Base-by-base conservation (phyloP, 1,139 yeast genomes). In the Taiozyma sp. region DNA sequence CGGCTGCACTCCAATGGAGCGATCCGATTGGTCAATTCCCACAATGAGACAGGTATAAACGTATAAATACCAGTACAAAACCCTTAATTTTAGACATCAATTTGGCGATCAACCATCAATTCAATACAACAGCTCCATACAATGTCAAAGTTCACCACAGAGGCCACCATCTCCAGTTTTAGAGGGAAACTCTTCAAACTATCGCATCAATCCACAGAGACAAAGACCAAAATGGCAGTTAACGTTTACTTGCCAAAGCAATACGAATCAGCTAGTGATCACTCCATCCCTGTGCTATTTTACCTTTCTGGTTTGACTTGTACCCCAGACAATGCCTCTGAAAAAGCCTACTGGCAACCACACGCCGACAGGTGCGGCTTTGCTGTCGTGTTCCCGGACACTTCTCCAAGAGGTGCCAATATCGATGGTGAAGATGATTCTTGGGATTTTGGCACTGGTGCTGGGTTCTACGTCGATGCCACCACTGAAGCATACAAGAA, bases 381-480 rank as follows among this genome's bases (percentile, higher is more conserved):
- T 67, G 96, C 96, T 0, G 70, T 93, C 27, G 89, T 93, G 2
- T 92, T 87, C 68, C 98, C 99, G 19, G 99, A 93, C 68, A 93
- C 99, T 4, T 92, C 98, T 3, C 98, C 99, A 51, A 81, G 98
- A 60, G 97, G 96, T n/a, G 87, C 88, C n/a, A 75, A 76, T 52
- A 74, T 85, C 54, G 83, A 79, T 44, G 96, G 96, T 38, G 96
- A 90, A 65, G 88, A 87, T 64, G 95, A 86, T 42, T 67, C 80
- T 23, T 93, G 86, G 82, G 97, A 91, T 67, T 89, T 93, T 64
- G 99, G 99, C 23, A 77, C 92, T 2, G 96, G 96, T 36, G 99
- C 99, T 32, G 97, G 98, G 0, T 93, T 92, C 71, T 93, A 93
- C 65, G 79, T 93, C 51, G 87, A 93, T 70, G 89, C 98, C 12